Base-by-base conservation (phyloP, 768 basidiomycete genomes). In the Russula sp. region DNA sequence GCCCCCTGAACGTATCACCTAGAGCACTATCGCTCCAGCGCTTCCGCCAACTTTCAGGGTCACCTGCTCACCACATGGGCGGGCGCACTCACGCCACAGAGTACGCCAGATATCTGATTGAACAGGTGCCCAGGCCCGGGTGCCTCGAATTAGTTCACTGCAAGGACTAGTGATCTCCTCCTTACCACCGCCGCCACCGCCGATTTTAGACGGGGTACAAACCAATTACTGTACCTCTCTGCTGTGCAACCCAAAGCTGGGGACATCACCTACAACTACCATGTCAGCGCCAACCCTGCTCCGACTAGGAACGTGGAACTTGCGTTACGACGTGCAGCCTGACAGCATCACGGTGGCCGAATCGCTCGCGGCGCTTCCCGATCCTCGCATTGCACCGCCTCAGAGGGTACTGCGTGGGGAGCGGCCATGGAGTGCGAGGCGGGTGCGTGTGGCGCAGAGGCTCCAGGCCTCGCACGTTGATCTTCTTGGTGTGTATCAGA, bases 281-380 rank as follows among this genome's bases (percentile, higher is more conserved):
- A 48, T 27, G 47, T 13, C 11, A 22, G 22, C 47, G 11, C 22
- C 39, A n/a, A 34, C 34, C 22, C 49, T 22, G 31, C 18, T 68
- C 39, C 64, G 67, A 11, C 4, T 82, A 49, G 76, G 76, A 11
- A 77, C 80, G 0, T 84, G 79, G 71, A 84, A 84, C 71, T 69
- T 84, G 40, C 81, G 83, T 18, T 84, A 76, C 66, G 83, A 84
- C 71, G 78, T 77, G 18, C 72, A 74, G 67, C 81, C 81, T n/a
- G 75, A 84, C 71, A 75, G 71, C 55, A 79, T 82, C 42, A 75
- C 79, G 11, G 78, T 83, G n/a, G 72, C 75, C 61, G 71, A 80
- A 64, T 77, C 81, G 2, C 69, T 84, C 18, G 72, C 74, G 2
- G 60, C 70, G 3, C 75, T 84, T 13, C 72, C 74, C 5, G 77